Evolutionary conservation across 2,329 filamentous ascomycete species (phyloP), one percentile per base, ranked within the genome.

Genomic region (Gyromitra esculenta): DNA sequence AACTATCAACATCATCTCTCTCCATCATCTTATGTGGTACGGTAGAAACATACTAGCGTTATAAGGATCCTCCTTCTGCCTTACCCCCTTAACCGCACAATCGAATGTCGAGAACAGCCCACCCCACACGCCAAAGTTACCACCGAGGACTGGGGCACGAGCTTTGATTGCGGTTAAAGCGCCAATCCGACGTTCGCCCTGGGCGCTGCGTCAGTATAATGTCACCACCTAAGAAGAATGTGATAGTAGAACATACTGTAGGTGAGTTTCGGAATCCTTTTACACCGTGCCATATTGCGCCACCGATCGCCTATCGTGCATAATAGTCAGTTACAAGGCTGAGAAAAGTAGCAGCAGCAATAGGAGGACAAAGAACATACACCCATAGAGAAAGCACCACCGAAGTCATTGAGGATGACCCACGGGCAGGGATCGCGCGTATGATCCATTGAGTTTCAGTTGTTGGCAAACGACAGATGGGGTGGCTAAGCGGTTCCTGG

Each of bases 61-160:
- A 87, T 94, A 98, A 13, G 96, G 94, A 84, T 98, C 96, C 85
- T 99, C 96, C 90, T 97, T 98, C 88, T 96, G 93, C 80, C 94
- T 87, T 73, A 95, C 86, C 74, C 95, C 95, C 88, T 98, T 99
- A 78, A 97, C 92, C 25, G 94, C 92, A 86, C 96, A 99, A 86
- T 99, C 96, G 82, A 95, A 98, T 78, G 93, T 96, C 81, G 91
- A 93, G 87, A 98, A 98, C 74, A 98, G 87, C 80, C 96, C 96
- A 83, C 96, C 95, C 95, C 96, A 98, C 73, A 97, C 93, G 82
- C 95, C 95, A 82, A 98, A 99, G 87, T 99, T 99, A 82, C 96
- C 96, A 82, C 96, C 96, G 62, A 98, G 89, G 43, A 98, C 95
- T 1, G 96, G 96, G 54, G 96, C 96, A 83, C 96, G 92, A 83